Evolutionary conservation across 495 filamentous ascomycete genomes (phyloP), one percentile per base, ranked within the genome.

Genomic region (Penicillium tannophilum): DNA sequence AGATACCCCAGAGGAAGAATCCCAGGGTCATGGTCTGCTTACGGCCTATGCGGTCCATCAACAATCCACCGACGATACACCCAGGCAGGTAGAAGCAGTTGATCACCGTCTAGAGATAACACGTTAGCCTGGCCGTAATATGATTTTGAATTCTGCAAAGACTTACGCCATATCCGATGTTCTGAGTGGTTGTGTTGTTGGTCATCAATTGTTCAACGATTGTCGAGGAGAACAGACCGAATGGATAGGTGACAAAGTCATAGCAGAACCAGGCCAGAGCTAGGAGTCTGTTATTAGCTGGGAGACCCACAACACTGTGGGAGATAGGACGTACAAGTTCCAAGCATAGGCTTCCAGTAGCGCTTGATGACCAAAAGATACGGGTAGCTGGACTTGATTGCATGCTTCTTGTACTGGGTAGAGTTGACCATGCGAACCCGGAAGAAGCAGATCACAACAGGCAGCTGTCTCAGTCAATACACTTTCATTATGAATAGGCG

Each of bases 11-110:
- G 42, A 75, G 52, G 1, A 72, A 35, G 56, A 78, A 82, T 0
- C 79, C 79, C 4, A 80, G 68, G 3, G 72, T 72, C 70, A 77
- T 76, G 30, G 74, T 80, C 55, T 78, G 73, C 36, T 76, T 75
- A 3, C 78, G 74, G 17, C 80, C 79, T 43, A 82, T 82, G 4
- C 66, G 63, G 61, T 84, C 80, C 68, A 77, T 77, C 7, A 82
- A 62, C 7, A 72, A 63, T 10, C 73, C 81, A 33, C 80, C 80
- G n/a, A 81, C 28, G 12, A 84, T 61, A 28, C 70, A 72, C 0
- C 79, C 81, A 0, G 78, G 79, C 5, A 82, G 70, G 52, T 76
- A 74, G 63, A 83, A 82, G 58, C 70, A 78, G 54, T 82, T 81
- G 52, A 82, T 72, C 0, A 80, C 71, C 1, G 76, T 74, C 69